These are phyloP conservation scores for Leccinum aurantiacum DNA, from an alignment of 768 basidiomycete species.

Conservation along the genomic window DNA sequence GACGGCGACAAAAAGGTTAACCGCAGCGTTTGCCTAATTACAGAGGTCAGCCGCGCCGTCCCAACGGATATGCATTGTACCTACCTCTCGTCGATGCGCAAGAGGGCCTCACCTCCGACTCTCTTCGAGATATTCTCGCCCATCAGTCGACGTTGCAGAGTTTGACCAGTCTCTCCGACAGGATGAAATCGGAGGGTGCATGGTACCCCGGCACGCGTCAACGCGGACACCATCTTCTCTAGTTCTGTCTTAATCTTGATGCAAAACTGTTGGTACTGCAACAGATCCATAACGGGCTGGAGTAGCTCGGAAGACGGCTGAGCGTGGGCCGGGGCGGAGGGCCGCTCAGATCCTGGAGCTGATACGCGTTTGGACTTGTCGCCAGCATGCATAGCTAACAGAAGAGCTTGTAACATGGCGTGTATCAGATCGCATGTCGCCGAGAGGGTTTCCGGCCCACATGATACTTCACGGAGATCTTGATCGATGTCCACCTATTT, in stretches of 20 bases:
- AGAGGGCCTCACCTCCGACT: conserved; percentile 69
- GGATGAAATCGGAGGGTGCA: conserved; percentile 58
- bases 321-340: conserved; percentile 8
- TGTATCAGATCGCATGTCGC: conserved; percentile 69
- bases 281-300: conserved; percentile 72
- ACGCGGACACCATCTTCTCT: conserved; percentile 45
- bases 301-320: conserved; percentile 50
- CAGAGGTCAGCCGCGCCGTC: neutral
- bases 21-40: conserved; percentile 65
- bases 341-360: conserved; percentile 27
- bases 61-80: conserved; percentile 12
- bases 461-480: conserved; percentile 9
- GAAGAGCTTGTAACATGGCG: conserved; percentile 58
- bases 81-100: conserved; percentile 70
- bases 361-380: conserved; percentile 44
- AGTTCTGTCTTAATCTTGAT: conserved; percentile 60
- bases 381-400: conserved; percentile 58
- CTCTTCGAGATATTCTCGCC: conserved; percentile 39
- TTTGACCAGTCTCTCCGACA: conserved; percentile 65
- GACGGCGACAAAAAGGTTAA: conserved; percentile 79
- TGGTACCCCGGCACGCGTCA: conserved; percentile 54
- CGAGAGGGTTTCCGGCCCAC: conserved; percentile 19
- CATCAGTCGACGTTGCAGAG: conserved; percentile 49
- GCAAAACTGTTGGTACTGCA: conserved; percentile 81
- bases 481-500: conserved; percentile 37